Percentiles rank a stretch among this genome's conserved stretches.
Conservation (phyloP, 768 basidiomycete genomes). For the Amanita thiersii region DNA sequence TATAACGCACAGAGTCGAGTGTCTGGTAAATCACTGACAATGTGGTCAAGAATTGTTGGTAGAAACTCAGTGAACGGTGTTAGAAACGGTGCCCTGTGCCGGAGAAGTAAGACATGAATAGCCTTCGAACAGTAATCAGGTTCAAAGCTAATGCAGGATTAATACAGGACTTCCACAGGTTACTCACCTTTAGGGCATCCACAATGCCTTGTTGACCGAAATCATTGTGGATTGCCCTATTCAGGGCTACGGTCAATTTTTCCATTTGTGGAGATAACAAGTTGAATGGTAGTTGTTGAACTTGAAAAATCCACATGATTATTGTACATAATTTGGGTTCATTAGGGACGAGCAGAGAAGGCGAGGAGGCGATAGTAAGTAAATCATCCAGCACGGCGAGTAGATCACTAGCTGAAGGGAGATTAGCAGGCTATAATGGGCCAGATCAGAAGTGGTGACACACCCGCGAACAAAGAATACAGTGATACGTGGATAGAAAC, state of each 20-base stretch:
- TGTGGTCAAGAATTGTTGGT: constrained; percentile 24
- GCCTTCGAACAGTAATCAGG: constrained; percentile 18
- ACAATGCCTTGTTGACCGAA: constrained; percentile 21
- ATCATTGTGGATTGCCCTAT: constrained; percentile 24
- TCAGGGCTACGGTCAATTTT: constrained; percentile 27
- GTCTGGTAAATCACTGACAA: constrained; percentile 19
- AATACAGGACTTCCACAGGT: too few relatives aligned
- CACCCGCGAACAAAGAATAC: constrained; percentile 41
- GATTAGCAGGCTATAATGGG: neutral
- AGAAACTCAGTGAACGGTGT: constrained; percentile 41
- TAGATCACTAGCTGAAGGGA: constrained; percentile 32
- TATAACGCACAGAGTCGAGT: constrained; percentile 45
- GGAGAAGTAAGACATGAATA: constrained; percentile 24
- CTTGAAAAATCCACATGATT: constrained; percentile 41
- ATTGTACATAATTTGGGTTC: constrained; percentile 37
- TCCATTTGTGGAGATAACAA: constrained; percentile 24
- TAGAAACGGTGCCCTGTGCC: constrained; percentile 39
- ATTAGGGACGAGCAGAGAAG: constrained; percentile 26
- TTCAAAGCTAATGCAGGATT: neutral
- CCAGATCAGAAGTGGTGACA: constrained; percentile 15
- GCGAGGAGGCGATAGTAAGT: constrained; percentile 30
- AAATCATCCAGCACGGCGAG: constrained; percentile 34
- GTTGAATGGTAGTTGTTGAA: constrained; percentile 36
- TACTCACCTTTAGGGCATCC: constrained; percentile 28
- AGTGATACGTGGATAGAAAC: constrained; percentile 42